phyloP scores from a whole-genome alignment of 371 early-diverging fungal genomes.

The Mortierella sp. region DNA sequence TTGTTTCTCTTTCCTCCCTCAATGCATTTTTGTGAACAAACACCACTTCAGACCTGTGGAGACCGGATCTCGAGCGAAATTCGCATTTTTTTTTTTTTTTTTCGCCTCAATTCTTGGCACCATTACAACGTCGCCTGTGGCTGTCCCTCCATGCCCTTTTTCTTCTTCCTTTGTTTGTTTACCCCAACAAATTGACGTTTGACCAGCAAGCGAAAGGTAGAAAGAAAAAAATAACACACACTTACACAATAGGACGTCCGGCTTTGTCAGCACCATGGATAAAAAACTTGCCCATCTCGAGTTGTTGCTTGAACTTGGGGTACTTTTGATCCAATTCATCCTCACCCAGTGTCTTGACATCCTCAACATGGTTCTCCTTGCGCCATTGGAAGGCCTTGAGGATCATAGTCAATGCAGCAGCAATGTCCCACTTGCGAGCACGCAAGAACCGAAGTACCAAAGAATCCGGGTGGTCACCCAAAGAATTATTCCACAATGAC shows the following conservation, averaged over 20 bases:
- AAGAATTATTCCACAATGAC: constrained; percentile 62
- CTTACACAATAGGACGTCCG: constrained; percentile 63
- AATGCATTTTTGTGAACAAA: too few relatives aligned
- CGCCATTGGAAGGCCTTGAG: constrained; percentile 69
- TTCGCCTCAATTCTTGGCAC: too few relatives aligned
- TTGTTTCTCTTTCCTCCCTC: too few relatives aligned
- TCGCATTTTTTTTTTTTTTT: too few relatives aligned
- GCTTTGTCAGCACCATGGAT: constrained; percentile 62
- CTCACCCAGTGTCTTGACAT: constrained; percentile 65
- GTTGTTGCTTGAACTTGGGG: constrained; percentile 56
- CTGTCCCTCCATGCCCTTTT: too few relatives aligned
- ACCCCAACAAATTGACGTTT: too few relatives aligned
- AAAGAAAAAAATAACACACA: neutral
- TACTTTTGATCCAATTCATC: constrained; percentile 56
- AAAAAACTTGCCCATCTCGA: constrained; percentile 60
- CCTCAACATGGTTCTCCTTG: constrained; percentile 57
- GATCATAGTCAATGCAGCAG: constrained; percentile 66
- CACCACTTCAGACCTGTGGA: too few relatives aligned
- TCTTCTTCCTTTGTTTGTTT: too few relatives aligned
- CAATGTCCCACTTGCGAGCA: constrained; percentile 75
- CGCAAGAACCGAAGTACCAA: constrained; percentile 68
- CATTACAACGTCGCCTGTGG: too few relatives aligned
- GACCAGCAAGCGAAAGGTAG: neutral
- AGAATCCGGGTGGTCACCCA: constrained; percentile 66
- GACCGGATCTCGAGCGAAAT: too few relatives aligned